Base-by-base conservation (phyloP, 2,329 filamentous ascomycete species). In the Arthrobotrys musiformis region DNA sequence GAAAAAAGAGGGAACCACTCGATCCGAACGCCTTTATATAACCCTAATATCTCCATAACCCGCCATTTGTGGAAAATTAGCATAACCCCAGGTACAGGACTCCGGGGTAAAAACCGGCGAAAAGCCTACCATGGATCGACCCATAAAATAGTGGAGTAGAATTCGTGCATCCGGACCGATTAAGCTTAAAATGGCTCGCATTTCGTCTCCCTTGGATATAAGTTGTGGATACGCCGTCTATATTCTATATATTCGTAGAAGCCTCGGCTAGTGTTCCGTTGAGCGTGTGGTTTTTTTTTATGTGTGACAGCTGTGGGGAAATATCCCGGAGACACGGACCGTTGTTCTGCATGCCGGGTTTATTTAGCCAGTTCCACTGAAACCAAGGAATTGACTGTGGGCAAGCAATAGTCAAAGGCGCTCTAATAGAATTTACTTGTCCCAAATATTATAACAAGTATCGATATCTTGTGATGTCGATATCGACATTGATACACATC, bases 1-100 rank as follows among this genome's bases (percentile, higher is more conserved):
- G n/a, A n/a, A n/a, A n/a, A n/a, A n/a, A n/a, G n/a, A 44, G 61
- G 69, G 69, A 73, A 22, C 40, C 30, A 73, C 42, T 73, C 61
- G 50, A 73, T 60, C 69, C 69, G 69, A 73, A 48, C 26, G 24
- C 15, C 19, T 54, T 35, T 46, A 35, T 19, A 13, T 22, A 56
- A 26, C 35, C 13, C 15, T 9, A 33, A 26, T 54, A 42, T 54
- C 22, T 62, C 52, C 54, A 62, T 22, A 44, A 46, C 44, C 48
- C 63, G 56, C 44, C 22, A 75, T 75, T 75, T 50, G 70, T 50
- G 70, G 70, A 75, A 75, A 68, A 75, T 68, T 62, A 52, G 11
- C 28, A 37, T n/a, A 11, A 28, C 3, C 17, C 33, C 11, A 58
- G 54, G 54, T 26, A 58, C 33, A 58, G 17, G 33, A 58, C 26